Evolutionary conservation across 768 basidiomycete genomes (phyloP), one percentile per base, ranked within the genome.

Genomic region (Hydnum rufescens): DNA sequence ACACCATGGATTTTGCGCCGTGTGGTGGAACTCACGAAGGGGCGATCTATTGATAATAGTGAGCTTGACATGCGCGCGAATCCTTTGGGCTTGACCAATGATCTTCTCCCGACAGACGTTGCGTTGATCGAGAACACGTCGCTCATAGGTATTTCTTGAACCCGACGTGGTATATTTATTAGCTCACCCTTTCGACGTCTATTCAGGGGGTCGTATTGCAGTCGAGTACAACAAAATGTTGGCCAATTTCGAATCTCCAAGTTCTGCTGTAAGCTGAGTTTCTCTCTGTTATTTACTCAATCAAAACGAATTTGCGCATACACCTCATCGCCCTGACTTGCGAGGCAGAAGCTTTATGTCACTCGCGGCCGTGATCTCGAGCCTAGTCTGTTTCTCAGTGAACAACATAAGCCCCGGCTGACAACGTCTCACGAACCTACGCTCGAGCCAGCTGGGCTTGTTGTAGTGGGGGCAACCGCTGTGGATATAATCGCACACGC

Each of bases 1-100:
- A 99, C 95, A 1, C 95, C 95, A 4, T 97, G 93, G 93, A 68
- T 99, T 5, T 69, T 99, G 29, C 70, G 72, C 42, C 77, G 93
- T 29, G 79, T 97, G 1, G 73, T 73, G 16, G 82, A 93, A 62
- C 69, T 97, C 47, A 88, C 83, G 0, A 61, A 73, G 30, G 88
- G 88, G 2, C 70, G 70, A 55, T 88, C 87, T 3, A 66, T 95
- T 50, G 67, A 71, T 34, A 79, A 74, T 60, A 82, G 81, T 82
- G 54, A 64, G 81, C 66, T 3, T 6, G 19, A 8, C 32, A 1
- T 31, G 32, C 16, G 13, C 13, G 13, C 13, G 26, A 13, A 47
- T 47, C 26, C 26, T 28, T 50, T 5, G 19, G 30, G 5, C 6
- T 32, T 29, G 23, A 31, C 30, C 23, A n/a, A 42, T 26, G 4